These are phyloP conservation scores for Usnea hakonensis DNA, from an alignment of 495 filamentous ascomycete genomes.

Conservation along the genomic window DNA sequence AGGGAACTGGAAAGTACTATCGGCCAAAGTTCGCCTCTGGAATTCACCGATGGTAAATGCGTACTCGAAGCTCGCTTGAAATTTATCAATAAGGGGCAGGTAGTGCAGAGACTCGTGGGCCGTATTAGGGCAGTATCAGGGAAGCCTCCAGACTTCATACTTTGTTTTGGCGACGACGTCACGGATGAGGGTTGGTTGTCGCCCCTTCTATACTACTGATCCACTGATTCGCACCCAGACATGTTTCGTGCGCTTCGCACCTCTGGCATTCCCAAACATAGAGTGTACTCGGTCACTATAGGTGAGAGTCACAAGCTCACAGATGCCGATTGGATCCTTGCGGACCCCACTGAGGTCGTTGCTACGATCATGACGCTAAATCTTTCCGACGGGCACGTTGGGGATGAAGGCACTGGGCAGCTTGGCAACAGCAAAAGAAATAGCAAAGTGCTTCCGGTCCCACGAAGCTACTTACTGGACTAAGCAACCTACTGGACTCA, in stretches of 20 bases:
- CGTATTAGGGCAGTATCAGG: slow-evolving; percentile 38
- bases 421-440: background rate
- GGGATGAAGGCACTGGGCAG: background rate
- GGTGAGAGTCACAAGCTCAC: slow-evolving; percentile 83
- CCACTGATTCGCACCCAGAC: slow-evolving; percentile 28
- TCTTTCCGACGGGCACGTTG: background rate
- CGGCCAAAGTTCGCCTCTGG: slow-evolving; percentile 70
- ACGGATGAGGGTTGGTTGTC: slow-evolving; percentile 74
- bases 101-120: slow-evolving; percentile 67
- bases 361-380: slow-evolving; percentile 65
- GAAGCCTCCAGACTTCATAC: slow-evolving; percentile 62
- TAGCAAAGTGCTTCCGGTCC: background rate
- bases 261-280: slow-evolving; percentile 46
- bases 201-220: background rate
- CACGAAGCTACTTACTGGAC: background rate
- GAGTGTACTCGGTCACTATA: slow-evolving; percentile 81
- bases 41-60: slow-evolving; percentile 92
- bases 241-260: slow-evolving; percentile 61
- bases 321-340: slow-evolving; percentile 74
- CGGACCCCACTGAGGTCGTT: slow-evolving; percentile 82
- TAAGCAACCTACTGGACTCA: background rate
- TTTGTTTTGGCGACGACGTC: slow-evolving; percentile 90
- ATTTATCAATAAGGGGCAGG: slow-evolving; percentile 94
- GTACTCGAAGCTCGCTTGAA: slow-evolving; percentile 94
- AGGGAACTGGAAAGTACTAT: slow-evolving; percentile 53